These are phyloP conservation scores for Geotrichum fermentans DNA, from an alignment of 1,139 yeast species.

Conservation along the genomic window DNA sequence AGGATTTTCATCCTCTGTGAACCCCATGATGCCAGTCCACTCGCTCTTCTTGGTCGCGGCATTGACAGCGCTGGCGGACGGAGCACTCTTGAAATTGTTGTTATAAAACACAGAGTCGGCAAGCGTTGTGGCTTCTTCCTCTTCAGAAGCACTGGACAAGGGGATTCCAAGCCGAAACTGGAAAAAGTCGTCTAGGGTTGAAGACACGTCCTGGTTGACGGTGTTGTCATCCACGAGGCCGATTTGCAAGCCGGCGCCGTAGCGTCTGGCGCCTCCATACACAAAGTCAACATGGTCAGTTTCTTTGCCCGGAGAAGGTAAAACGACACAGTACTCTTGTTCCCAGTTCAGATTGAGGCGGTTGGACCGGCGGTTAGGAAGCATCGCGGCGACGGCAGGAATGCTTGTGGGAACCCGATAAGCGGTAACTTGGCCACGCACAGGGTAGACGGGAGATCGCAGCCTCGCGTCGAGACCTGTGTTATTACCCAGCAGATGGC, in stretches of 20 bases:
- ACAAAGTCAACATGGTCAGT: constrained; percentile 22
- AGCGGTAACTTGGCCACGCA: constrained; percentile 30
- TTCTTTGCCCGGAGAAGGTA: constrained; percentile 20
- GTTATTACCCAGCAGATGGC: constrained; percentile 29
- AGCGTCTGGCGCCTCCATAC: constrained; percentile 32
- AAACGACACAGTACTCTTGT: constrained; percentile 27
- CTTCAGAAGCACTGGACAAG: neutral
- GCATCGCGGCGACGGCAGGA: constrained; percentile 2
- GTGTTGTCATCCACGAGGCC: constrained; percentile 25
- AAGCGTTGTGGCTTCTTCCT: neutral
- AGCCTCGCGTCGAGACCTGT: neutral
- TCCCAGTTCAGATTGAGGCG: constrained; percentile 26
- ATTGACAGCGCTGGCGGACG: neutral
- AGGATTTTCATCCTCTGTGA: constrained; percentile 37
- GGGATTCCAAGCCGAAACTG: constrained; percentile 24
- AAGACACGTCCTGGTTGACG: constrained; percentile 22
- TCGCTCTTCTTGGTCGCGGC: constrained; percentile 25
- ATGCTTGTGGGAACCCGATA: constrained; percentile 14
- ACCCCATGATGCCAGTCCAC: constrained; percentile 46
- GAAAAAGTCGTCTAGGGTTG: constrained; percentile 23
- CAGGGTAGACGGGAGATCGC: constrained; percentile 24
- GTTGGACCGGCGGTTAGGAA: constrained; percentile 8
- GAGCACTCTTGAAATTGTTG: neutral
- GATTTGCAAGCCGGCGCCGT: constrained; percentile 23
- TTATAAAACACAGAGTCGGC: neutral